Base-by-base conservation (phyloP, 208 protist species). In the Crithidia bombi region DNA sequence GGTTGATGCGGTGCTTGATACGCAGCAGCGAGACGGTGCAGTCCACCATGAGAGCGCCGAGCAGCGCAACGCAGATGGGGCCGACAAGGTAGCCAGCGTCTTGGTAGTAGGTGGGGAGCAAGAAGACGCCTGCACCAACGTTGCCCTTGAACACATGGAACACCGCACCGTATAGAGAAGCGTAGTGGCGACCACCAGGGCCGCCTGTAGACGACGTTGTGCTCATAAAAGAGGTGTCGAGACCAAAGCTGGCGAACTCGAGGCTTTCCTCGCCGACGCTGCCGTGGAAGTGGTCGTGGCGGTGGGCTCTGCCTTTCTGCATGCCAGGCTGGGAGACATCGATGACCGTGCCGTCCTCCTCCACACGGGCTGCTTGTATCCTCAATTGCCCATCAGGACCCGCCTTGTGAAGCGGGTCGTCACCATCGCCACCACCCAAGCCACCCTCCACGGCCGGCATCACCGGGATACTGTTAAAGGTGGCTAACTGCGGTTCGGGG, bases 61-160 rank as follows among this genome's bases (percentile, higher is more conserved):
- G 73, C 5, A 91, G 21, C 1, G 66, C 30, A 15, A 91, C 61
- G 57, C 75, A 50, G 2, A 92, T 28, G 6, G 51, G 33, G 7
- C 86, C 86, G 10, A 90, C 30, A 14, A 84, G 19, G 78, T 89
- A 92, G 10, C 91, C 88, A 30, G 85, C 43, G 52, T 96, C 81
- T 38, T 88, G 63, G 85, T 96, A 94, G 68, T 86, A 92, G 9
- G 82, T 88, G 1, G 87, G 82, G 12, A 94, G 75, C 38, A 93
- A 73, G 63, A 96, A 96, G 5, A 94, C 85, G 56, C 87, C 88
- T 0, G 85, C 86, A 5, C 88, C 91, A 12, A 96, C 88, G 72
- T 96, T 93, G 36, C 81, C 91, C 66, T 96, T 96, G 73, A 96
- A 96, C 14, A 96, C 84, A 67, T 96, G 88, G 57, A 93, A 96